Conservation (phyloP, 306 rosid genomes). For the Mucuna pruriens region DNA sequence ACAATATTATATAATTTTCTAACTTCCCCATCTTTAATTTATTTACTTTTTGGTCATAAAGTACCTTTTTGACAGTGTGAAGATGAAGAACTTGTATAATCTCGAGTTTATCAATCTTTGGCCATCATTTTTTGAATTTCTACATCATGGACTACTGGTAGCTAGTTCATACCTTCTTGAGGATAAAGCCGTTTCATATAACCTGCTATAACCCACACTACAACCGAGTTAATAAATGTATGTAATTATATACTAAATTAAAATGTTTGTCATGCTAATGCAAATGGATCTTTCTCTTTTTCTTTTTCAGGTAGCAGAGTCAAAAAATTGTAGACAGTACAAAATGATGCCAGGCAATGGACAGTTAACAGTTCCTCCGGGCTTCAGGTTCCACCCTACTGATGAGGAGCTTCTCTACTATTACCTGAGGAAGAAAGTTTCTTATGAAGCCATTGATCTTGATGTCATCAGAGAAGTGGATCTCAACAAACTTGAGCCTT, state of each 20-base stretch:
- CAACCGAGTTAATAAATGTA: not conserved
- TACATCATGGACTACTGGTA: conserved; percentile 27
- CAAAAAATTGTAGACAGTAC: not conserved
- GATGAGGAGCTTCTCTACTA: conserved; percentile 99
- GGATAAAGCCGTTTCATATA: conserved; percentile 26
- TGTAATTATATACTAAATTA: not conserved
- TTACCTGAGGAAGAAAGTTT: conserved; percentile 92
- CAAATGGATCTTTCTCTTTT: not conserved
- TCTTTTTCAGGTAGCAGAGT: conserved; percentile 7
- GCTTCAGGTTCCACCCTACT: conserved; percentile 94
- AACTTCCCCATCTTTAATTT: not conserved
- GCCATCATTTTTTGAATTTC: conserved; percentile 40
- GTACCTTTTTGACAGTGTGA: conserved; percentile 27
- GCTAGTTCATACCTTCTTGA: conserved; percentile 24
- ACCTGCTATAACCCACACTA: not conserved
- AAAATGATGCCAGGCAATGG: conserved; percentile 80
- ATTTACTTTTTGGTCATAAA: not conserved
- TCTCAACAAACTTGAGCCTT: conserved; percentile 95
- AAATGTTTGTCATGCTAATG: not conserved
- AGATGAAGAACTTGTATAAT: conserved; percentile 16
- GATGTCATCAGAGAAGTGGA: conserved; percentile 93
- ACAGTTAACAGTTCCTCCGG: conserved; percentile 90
- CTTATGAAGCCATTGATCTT: conserved; percentile 92
- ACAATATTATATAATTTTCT: conserved; percentile 2
- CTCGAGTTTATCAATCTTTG: conserved; percentile 41